A percentile compares a stretch with the other conserved stretches of the same genome.
Conservation (phyloP, 2,329 filamentous ascomycete genomes). For the Cordyceps cicadae region DNA sequence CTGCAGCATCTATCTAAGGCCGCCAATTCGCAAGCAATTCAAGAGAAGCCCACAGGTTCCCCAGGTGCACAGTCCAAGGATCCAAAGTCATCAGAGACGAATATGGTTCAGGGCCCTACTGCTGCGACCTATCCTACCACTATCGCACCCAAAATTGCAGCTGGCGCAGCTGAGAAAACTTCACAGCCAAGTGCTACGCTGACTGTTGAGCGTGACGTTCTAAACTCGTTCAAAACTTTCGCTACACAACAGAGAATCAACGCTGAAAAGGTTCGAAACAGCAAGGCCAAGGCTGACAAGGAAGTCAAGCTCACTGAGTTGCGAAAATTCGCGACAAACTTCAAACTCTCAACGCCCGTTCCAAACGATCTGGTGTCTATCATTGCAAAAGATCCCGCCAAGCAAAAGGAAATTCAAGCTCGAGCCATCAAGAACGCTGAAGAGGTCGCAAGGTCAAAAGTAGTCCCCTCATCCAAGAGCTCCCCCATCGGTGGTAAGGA, state of each 20-base stretch:
- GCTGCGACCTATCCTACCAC: conserved; percentile 23
- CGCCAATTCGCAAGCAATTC: conserved; percentile 14
- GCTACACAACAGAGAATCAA: conserved; percentile 47
- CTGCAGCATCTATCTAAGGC: conserved; percentile 22
- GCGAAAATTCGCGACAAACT: conserved; percentile 88
- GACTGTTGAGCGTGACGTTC: conserved; percentile 54
- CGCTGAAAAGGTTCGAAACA: conserved; percentile 47
- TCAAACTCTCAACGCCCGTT: conserved; percentile 90
- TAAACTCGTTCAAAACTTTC: conserved; percentile 57
- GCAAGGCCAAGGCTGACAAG: conserved; percentile 65
- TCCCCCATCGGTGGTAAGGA: conserved; percentile 27
- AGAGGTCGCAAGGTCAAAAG: conserved; percentile 49
- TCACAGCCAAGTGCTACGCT: conserved; percentile 45
- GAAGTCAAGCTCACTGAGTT: conserved; percentile 88
- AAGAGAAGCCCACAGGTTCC: conserved; percentile 22
- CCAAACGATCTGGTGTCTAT: conserved; percentile 88
- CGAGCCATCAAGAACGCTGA: conserved; percentile 73
- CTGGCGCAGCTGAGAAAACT: conserved; percentile 29
- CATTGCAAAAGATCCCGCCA: conserved; percentile 90
- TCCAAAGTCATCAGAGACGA: conserved; percentile 20
- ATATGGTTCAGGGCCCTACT: conserved; percentile 25
- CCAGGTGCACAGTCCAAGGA: conserved; percentile 4
- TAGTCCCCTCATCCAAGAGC: conserved; percentile 23
- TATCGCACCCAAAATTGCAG: conserved; percentile 17
- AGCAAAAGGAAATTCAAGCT: conserved; percentile 87